These are phyloP conservation scores for Pseudogymnoascus sp. DNA, from an alignment of 2,329 filamentous ascomycete genomes.

Conservation along the genomic window DNA sequence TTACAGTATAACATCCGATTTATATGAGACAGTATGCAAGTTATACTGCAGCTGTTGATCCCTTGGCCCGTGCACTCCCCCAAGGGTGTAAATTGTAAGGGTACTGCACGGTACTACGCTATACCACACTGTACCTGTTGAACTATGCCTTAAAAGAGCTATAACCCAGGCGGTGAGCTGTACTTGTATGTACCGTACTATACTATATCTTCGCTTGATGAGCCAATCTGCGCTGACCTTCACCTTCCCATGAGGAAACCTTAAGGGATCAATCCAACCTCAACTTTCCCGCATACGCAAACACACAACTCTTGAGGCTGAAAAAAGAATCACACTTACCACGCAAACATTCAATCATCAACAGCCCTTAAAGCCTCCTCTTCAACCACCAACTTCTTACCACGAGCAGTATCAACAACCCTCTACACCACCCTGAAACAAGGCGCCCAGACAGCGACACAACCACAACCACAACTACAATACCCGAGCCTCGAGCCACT, in stretches of 20 bases:
- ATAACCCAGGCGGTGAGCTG: not conserved
- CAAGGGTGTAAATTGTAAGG: not conserved
- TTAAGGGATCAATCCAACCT: slow-evolving; percentile 9
- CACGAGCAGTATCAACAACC: slow-evolving; percentile 3
- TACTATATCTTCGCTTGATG: not conserved
- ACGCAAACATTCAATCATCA: slow-evolving; percentile 1
- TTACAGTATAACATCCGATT: not conserved
- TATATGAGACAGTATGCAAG: too few species aligned
- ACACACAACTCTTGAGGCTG: slow-evolving; percentile 8
- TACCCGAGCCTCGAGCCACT: slow-evolving; percentile 8
- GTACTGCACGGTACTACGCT: not conserved
- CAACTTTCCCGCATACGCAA: slow-evolving; percentile 4
- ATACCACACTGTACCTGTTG: not conserved
- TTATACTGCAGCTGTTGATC: too few species aligned
- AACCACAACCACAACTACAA: not conserved
- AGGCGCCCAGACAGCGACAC: not conserved
- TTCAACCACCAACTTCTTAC: not conserved
- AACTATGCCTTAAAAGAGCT: not conserved
- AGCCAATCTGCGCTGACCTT: not conserved
- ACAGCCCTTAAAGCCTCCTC: not conserved
- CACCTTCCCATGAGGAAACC: not conserved
- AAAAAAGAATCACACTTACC: not conserved
- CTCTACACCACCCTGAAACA: not conserved
- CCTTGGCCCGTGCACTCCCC: not conserved
- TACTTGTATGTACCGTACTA: not conserved